Percentiles rank a stretch among this genome's conserved stretches.
Evolutionary conservation across 352 stramenopile genomes (phyloP).

Genomic region (Pythium monospermum): DNA sequence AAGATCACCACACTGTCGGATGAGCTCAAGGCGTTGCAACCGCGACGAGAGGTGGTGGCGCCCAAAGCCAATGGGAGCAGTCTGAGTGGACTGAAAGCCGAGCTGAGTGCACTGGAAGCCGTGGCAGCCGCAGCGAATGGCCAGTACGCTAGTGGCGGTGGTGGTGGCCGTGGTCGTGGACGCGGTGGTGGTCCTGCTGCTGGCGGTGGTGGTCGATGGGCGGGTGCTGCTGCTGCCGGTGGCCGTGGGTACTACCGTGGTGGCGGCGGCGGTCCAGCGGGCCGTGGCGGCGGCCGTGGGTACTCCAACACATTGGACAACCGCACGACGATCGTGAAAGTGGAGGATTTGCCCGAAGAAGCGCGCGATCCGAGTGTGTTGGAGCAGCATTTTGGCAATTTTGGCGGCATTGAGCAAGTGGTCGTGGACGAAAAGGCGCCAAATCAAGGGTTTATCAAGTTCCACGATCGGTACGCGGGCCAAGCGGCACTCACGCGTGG

Average conservation of each 20-base stretch:
- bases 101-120: constrained; percentile 63
- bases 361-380: constrained; percentile 68
- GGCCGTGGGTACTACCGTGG: constrained; percentile 43
- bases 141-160: not conserved
- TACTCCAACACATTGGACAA: constrained; percentile 77
- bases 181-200: constrained; percentile 24
- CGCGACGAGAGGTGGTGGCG: constrained; percentile 9
- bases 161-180: not conserved
- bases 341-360: constrained; percentile 70
- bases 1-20: constrained; percentile 77
- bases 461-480: constrained; percentile 71
- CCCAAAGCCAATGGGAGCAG: constrained; percentile 22
- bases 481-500: constrained; percentile 64
- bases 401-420: constrained; percentile 74
- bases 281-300: constrained; percentile 30
- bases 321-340: constrained; percentile 78
- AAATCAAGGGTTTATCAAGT: constrained; percentile 72
- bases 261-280: constrained; percentile 36
- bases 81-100: constrained; percentile 52
- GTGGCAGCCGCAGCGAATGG: constrained; percentile 25
- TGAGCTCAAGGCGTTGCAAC: constrained; percentile 61
- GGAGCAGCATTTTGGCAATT: constrained; percentile 85
- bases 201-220: constrained; percentile 27
- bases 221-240: constrained; percentile 13
- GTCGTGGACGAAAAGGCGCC: constrained; percentile 46